phyloP scores from a whole-genome alignment of 441 rosid genomes.

The Omphalea diandra region DNA sequence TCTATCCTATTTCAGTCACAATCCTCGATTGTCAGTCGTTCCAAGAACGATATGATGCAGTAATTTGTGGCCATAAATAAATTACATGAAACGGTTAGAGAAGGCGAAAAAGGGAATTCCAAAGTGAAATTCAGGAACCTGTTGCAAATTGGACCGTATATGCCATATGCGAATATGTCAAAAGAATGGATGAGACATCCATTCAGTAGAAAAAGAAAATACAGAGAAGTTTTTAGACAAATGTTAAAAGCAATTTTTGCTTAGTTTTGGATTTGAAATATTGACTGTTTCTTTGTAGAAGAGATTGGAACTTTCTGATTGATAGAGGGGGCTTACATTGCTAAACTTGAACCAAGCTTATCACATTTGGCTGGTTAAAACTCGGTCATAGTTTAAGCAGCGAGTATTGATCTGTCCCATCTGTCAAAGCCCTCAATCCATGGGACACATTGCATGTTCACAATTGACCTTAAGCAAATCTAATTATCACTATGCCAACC shows the following conservation, averaged over 20 bases:
- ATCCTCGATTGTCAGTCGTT: not conserved
- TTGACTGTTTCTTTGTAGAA: not conserved
- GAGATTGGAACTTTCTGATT: too few species aligned
- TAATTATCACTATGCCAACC: constrained; percentile 5
- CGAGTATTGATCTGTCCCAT: not conserved
- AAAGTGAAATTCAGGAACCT: too few species aligned
- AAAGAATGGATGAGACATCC: too few species aligned
- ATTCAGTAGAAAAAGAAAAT: too few species aligned
- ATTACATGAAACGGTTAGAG: not conserved
- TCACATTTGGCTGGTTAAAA: not conserved
- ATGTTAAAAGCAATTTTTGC: not conserved
- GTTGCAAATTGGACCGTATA: too few species aligned
- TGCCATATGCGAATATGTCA: too few species aligned
- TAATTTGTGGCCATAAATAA: not conserved
- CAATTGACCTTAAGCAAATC: not conserved
- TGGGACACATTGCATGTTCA: not conserved
- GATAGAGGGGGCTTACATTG: too few species aligned
- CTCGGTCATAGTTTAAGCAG: too few species aligned
- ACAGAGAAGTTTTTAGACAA: not conserved
- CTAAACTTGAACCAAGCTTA: not conserved
- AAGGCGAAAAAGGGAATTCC: not conserved
- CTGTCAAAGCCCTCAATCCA: not conserved
- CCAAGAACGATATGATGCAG: not conserved
- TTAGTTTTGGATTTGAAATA: too few species aligned
- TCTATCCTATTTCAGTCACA: not conserved